Evolutionary conservation across 2,329 filamentous ascomycete genomes (phyloP).

Genomic region (Botrytis medusae): DNA sequence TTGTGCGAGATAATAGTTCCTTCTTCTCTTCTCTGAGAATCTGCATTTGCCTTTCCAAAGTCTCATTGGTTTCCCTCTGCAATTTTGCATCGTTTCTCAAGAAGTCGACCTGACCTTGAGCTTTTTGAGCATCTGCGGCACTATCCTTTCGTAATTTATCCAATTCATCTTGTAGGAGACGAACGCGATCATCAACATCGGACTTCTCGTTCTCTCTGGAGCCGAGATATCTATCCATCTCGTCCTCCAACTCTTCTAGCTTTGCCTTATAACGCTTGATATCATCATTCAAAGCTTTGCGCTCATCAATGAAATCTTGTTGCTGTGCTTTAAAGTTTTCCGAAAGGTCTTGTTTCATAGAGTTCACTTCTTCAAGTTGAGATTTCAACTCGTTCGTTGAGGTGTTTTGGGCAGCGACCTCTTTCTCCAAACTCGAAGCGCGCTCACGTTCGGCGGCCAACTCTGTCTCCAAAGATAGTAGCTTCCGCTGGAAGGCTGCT

Average conservation of each 20-base stretch:
- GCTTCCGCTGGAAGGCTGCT: conserved; percentile 59
- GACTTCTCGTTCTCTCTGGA: conserved; percentile 80
- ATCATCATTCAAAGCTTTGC: conserved; percentile 79
- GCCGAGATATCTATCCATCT: conserved; percentile 80
- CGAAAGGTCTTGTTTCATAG: conserved; percentile 90
- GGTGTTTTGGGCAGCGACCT: conserved; percentile 58
- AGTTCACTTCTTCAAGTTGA: conserved; percentile 81
- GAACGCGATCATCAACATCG: conserved; percentile 66
- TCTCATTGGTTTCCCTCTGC: conserved; percentile 59
- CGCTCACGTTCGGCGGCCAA: conserved; percentile 71
- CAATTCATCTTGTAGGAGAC: conserved; percentile 68
- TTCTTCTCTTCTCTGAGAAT: conserved; percentile 55
- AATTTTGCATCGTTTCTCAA: conserved; percentile 59
- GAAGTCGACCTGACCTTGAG: conserved; percentile 62
- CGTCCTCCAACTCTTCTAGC: conserved; percentile 87
- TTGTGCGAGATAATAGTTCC: conserved; percentile 51
- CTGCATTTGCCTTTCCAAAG: conserved; percentile 58
- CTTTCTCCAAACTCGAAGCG: conserved; percentile 65
- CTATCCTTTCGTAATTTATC: conserved; percentile 60
- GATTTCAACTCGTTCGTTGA: conserved; percentile 62
- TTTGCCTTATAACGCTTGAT: conserved; percentile 73
- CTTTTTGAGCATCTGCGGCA: conserved; percentile 56
- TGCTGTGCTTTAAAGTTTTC: conserved; percentile 93
- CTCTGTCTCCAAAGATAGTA: conserved; percentile 73
- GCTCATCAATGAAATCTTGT: conserved; percentile 81